Conservation (phyloP, 2,329 filamentous ascomycete species). For the Apiospora kogelbergensis region DNA sequence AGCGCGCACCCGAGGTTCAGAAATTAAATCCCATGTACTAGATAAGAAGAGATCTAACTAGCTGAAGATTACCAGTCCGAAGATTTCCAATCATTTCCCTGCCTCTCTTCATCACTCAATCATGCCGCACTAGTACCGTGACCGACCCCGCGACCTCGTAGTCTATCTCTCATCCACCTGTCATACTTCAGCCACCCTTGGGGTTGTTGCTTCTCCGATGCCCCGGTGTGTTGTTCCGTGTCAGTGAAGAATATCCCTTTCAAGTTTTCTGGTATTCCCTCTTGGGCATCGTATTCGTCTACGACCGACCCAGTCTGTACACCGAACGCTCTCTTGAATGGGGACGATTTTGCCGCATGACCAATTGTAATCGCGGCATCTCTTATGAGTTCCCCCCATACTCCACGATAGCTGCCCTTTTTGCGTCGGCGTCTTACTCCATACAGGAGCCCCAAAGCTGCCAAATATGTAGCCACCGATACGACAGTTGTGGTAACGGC, state of each 20-base stretch:
- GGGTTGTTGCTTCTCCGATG: no score
- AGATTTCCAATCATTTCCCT: no score
- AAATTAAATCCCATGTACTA: no score
- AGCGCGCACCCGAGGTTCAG: no score
- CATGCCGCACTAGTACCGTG: no score
- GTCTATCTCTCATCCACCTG: no score
- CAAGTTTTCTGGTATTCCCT: background rate
- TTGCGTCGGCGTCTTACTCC: background rate
- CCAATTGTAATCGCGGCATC: background rate
- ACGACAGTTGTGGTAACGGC: background rate
- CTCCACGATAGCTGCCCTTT: background rate
- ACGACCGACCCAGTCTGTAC: background rate
- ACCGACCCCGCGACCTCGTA: no score
- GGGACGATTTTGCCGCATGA: background rate
- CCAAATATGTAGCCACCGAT: background rate
- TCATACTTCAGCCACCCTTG: no score
- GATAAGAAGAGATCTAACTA: no score
- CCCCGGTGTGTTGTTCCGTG: background rate
- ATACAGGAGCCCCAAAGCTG: background rate
- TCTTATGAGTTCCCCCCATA: background rate
- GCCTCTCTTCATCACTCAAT: no score
- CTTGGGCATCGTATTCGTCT: background rate
- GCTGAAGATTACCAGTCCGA: no score
- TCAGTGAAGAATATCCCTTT: background rate
- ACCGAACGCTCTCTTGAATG: background rate